phyloP scores from a whole-genome alignment of 129 eudicot genomes.

The Mikania micrantha region DNA sequence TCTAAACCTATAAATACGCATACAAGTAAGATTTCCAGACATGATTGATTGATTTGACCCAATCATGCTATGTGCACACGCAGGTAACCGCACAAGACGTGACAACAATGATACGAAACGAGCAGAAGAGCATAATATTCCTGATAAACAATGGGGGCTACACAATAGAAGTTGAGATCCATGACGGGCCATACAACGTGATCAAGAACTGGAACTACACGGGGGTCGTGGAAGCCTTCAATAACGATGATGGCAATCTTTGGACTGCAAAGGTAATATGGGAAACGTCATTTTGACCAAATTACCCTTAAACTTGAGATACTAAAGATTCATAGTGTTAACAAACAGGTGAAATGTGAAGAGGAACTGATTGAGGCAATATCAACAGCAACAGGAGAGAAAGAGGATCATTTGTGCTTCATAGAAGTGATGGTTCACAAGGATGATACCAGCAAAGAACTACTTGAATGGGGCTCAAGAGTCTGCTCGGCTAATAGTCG shows the following conservation, averaged over 20 bases:
- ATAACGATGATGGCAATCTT: constrained; percentile 43
- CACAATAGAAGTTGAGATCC: constrained; percentile 57
- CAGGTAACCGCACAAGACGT: constrained; percentile 55
- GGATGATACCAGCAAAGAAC: constrained; percentile 54
- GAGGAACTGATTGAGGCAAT: constrained; percentile 43
- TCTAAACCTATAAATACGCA: too few species aligned
- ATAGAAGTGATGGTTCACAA: constrained; percentile 52
- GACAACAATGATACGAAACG: constrained; percentile 42
- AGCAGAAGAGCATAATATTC: constrained; percentile 41
- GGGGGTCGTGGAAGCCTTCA: constrained; percentile 40
- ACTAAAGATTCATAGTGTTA: not conserved
- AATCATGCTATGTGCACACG: not conserved
- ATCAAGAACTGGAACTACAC: constrained; percentile 63
- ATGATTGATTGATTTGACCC: too few species aligned
- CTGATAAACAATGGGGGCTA: constrained; percentile 55
- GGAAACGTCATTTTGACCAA: not conserved
- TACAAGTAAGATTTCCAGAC: too few species aligned
- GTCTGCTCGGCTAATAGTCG: constrained; percentile 50
- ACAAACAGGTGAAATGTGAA: constrained; percentile 29
- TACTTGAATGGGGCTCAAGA: constrained; percentile 54
- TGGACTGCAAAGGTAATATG: constrained; percentile 43
- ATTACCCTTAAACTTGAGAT: not conserved
- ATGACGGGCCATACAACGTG: constrained; percentile 53
- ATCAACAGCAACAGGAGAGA: constrained; percentile 41
- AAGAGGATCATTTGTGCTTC: constrained; percentile 48